These are phyloP conservation scores for Rhododendron henanense DNA, from an alignment of 148 eudicot genomes.

Conservation along the genomic window DNA sequence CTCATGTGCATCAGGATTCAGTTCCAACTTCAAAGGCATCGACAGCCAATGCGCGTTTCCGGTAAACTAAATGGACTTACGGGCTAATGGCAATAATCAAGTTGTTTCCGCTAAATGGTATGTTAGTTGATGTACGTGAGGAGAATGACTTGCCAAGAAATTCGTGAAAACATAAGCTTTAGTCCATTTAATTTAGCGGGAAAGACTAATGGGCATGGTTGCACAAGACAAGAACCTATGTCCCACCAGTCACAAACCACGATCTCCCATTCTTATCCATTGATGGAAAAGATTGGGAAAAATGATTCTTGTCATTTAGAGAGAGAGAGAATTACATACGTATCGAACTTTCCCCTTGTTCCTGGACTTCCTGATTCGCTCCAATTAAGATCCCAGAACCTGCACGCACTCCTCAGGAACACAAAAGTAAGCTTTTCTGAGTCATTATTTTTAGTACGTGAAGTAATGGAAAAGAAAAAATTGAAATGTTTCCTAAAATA, in stretches of 20 bases:
- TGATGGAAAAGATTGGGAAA: neutral
- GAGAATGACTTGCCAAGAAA: no score
- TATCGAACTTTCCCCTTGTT: constrained; percentile 71
- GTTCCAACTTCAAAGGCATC: neutral
- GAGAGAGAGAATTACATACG: constrained; percentile 24
- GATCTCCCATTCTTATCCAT: neutral
- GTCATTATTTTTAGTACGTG: no score
- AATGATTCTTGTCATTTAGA: neutral
- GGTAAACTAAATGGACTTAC: no score
- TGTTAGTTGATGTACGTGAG: no score
- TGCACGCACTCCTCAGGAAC: constrained; percentile 18
- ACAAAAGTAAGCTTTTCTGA: neutral
- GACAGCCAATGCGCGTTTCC: neutral
- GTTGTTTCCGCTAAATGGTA: no score
- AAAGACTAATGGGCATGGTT: neutral
- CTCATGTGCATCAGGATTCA: neutral
- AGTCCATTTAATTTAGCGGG: no score
- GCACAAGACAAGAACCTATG: neutral
- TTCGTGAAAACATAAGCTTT: no score
- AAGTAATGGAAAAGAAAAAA: neutral
- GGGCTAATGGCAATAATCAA: no score
- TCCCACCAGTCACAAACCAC: neutral
- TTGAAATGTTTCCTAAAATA: neutral
- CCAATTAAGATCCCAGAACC: constrained; percentile 91
- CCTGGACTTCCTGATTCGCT: constrained; percentile 49